phyloP scores from a whole-genome alignment of 768 basidiomycete species.

The Rhodotorula kratochvilovae region DNA sequence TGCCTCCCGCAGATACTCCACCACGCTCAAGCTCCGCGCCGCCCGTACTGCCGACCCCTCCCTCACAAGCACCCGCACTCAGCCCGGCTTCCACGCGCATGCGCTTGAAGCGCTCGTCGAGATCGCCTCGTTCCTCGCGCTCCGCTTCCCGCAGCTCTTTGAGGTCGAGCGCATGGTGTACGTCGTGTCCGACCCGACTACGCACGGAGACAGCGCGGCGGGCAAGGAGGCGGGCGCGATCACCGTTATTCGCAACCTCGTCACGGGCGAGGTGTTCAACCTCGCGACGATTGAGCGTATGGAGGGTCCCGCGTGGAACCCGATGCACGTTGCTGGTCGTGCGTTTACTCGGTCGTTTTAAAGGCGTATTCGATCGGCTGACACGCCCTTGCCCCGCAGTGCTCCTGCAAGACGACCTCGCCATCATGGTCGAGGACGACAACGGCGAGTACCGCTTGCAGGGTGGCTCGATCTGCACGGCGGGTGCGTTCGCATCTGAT shows the following conservation, averaged over 20 bases:
- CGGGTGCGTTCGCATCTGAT: slow-evolving; percentile 52
- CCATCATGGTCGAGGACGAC: slow-evolving; percentile 44
- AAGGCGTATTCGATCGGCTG: no score
- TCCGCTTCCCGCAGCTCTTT: slow-evolving; percentile 61
- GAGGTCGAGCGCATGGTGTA: slow-evolving; percentile 51
- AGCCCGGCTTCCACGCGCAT: slow-evolving; percentile 52
- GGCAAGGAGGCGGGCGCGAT: slow-evolving; percentile 7
- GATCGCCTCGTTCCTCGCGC: slow-evolving; percentile 62
- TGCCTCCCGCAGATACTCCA: neutral
- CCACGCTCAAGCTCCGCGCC: neutral
- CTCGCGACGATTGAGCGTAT: slow-evolving; percentile 56
- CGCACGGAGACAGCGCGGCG: neutral
- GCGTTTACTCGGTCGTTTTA: neutral
- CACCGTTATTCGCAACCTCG: neutral
- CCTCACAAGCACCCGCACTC: slow-evolving; percentile 50
- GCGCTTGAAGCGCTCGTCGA: slow-evolving; percentile 51
- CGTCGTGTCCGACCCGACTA: slow-evolving; percentile 24
- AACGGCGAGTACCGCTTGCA: slow-evolving; percentile 72
- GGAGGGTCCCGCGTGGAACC: slow-evolving; percentile 50
- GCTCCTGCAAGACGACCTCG: slow-evolving; percentile 45
- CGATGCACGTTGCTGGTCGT: slow-evolving; percentile 50
- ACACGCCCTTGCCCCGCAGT: neutral
- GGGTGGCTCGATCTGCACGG: slow-evolving; percentile 63
- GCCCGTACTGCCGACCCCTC: neutral
- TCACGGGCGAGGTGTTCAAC: slow-evolving; percentile 49